Base-by-base conservation (phyloP, 148 eudicot genomes). In the Silene latifolia region DNA sequence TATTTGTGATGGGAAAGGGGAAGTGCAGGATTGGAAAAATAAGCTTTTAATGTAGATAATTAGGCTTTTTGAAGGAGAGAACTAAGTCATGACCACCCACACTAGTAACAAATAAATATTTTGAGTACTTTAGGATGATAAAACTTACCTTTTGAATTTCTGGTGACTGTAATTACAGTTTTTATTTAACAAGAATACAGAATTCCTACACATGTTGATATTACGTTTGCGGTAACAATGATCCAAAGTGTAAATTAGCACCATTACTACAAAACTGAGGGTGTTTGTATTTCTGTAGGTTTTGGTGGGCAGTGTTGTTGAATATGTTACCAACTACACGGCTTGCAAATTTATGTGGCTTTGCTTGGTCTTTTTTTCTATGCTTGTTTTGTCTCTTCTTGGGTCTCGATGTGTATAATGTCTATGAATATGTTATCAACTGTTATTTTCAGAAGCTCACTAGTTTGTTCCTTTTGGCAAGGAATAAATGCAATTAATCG, bases 401-500 rank as follows among this genome's bases (percentile, higher is more conserved):
- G 23, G 63, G 24, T n/a, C 53, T 56, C 35, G 7, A 20, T 47
- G 64, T 67, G 20, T 29, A 5, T 11, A 23, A 19, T 0, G 13
- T 35, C 46, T 60, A 27, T 13, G 69, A 18, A 12, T 60, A 47
- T 0, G 11, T 35, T 62, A 25, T 17, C 17, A 29, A 29, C 67
- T 24, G n/a, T 63, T 13, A 5, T 35, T 27, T 47, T 39, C 53
- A 39, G 3, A 15, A 7, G 23, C 53, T 67, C 53, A 67, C 70
- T 42, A 7, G 25, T 72, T 68, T 20, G 20, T 20, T 70, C 27
- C 25, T 79, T 78, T 79, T 23, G 57, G 65, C 85, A 91, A 96
- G 90, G 83, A 67, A 80, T 95, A 75, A 89, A 88, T 80, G 98
- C 98, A 11, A 87, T 95, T 68, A 95, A 95, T 85, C 90, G 92